Percentiles rank a stretch among this genome's conserved stretches.
Conservation (phyloP, 2,329 filamentous ascomycete species). For the Chalara sp. region DNA sequence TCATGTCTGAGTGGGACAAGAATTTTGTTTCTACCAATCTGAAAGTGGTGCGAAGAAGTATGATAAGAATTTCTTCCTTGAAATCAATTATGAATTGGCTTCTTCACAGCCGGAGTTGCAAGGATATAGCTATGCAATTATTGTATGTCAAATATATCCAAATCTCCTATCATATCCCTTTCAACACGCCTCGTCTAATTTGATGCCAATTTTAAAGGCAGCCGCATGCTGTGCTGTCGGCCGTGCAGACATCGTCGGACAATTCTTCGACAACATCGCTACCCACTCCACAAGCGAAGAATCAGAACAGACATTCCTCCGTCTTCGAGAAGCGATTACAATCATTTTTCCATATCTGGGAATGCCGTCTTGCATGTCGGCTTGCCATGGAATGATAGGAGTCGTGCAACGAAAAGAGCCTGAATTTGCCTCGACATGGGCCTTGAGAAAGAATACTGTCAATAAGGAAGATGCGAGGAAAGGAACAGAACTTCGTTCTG, state of each 20-base stretch:
- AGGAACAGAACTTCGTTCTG: conserved; percentile 1
- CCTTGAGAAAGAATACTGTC: neutral
- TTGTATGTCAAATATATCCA: neutral
- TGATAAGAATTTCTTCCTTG: neutral
- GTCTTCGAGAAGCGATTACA: conserved; percentile 2
- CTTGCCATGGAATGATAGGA: conserved; percentile 3
- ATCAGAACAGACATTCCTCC: conserved; percentile 1
- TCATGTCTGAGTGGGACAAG: conserved; percentile 2
- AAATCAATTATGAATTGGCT: neutral
- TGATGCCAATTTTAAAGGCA: too few relatives aligned
- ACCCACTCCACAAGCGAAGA: neutral
- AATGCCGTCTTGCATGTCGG: conserved; percentile 4
- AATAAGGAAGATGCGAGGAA: conserved; percentile 1
- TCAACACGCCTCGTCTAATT: too few relatives aligned
- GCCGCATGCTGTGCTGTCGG: conserved; percentile 1
- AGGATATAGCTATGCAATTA: neutral
- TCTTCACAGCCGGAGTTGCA: neutral
- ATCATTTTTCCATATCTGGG: conserved; percentile 1
- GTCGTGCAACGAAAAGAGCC: conserved; percentile 1
- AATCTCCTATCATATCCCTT: neutral
- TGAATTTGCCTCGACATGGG: neutral
- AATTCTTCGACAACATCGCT: conserved; percentile 3
- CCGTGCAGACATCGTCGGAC: conserved; percentile 2
- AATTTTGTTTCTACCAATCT: neutral
- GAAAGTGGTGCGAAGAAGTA: neutral